Evolutionary conservation across 331 rosid genomes (phyloP), one percentile per base, ranked within the genome.

Genomic region (Telfairia occidentalis): DNA sequence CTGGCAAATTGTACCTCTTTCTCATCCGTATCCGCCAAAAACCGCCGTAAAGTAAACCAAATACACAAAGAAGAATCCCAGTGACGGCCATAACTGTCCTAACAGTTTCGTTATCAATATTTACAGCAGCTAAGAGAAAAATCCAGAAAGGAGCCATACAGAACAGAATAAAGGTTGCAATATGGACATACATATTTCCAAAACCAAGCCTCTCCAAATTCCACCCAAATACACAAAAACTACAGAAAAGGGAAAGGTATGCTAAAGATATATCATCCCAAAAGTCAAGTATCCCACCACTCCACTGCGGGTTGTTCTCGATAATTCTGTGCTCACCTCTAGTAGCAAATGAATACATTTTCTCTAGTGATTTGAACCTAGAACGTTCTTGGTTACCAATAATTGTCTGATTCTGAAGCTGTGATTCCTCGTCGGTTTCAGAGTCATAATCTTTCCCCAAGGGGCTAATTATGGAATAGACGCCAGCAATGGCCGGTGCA

Each of bases 1-100:
- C 16, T 42, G 98, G 97, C 80, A 94, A 81, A 63, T 87, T 88
- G 84, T 84, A 94, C 76, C 92, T 89, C 85, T 91, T 91, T 81
- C 97, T 86, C 96, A 94, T 94, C 85, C 78, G 92, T 57, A 91
- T 94, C 89, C 98, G 90, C 98, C 98, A 94, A 85, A 94, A 94
- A 43, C 97, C 98, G 60, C 98, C 98, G 19, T 94, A 94, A 4
- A 94, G 87, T 77, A 94, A 89, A 78, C 98, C 98, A 58, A 92
- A 87, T 7, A 83, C 58, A 78, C 97, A 91, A 23, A 94, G 96
- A 78, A 94, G 21, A 28, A 94, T 73, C 48, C 97, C 98, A 55
- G 81, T 73, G 64, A 82, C 88, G 28, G 49, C 83, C 64, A 91
- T 80, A 74, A 81, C 84, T 67, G 77, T 87, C 74, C 97, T 83